Evolutionary conservation across 805 yeast genomes (phyloP), one percentile per base, ranked within the genome.

Genomic region (Metschnikowia anglica): DNA sequence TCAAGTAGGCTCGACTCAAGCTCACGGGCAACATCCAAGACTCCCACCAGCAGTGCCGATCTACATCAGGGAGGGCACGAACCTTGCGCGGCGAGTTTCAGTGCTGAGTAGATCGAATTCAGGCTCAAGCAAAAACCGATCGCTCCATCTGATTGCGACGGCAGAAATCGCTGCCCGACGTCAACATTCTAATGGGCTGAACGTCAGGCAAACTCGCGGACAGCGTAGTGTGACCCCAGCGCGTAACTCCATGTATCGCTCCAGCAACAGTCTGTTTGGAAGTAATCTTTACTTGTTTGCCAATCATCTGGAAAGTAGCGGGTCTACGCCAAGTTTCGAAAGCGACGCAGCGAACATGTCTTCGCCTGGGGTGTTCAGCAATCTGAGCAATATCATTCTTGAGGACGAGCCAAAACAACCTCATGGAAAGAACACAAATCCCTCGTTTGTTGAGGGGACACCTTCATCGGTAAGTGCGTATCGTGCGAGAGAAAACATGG

Each of bases 51-150:
- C 45, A 4, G 21, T 42, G 2, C 42, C 45, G 10, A 37, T 46
- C 13, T 34, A 27, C 11, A 35, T 46, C 18, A 25, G 37, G 2
- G 49, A 44, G 23, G 48, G 48, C 2, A 32, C 47, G 26, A 44
- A 36, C 27, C 34, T 39, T 0, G 48, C 46, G 3, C 42, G 51
- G 10, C 35, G 41, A 11, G 20, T 46, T 8, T 32, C 47, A 7
- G 30, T 33, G 8, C 39, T 36, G 42, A 35, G 18, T 30, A 16
- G 20, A 16, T 10, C 37, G 5, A 6, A 20, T 18, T 16, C 27
- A 6, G 26, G 12, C 4, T 19, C 34, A 2, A 31, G 34, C 16
- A 16, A 18, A 16, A 23, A 25, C 18, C 18, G 20, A 8, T 34
- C 43, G 15, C 13, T 21, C 9, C 24, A 30, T 3, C 39, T 34